Base-by-base conservation (phyloP, 2,329 filamentous ascomycete species). In the Microsporum audouinii region DNA sequence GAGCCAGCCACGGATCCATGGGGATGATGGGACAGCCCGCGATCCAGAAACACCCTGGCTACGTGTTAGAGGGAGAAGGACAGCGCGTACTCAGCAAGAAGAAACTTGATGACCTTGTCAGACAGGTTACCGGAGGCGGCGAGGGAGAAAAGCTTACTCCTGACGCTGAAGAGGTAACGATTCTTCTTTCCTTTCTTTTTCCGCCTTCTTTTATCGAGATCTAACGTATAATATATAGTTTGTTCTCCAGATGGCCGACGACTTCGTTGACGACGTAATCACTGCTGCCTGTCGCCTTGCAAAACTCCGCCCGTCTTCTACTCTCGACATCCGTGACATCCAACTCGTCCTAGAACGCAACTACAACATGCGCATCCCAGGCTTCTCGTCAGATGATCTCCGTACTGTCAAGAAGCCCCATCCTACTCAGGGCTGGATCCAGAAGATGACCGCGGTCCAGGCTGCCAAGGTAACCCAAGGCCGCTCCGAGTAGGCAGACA, bases 41-140 rank as follows among this genome's bases (percentile, higher is more conserved):
- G 1, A 82, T 97, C 63, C 79, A 86, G 60, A 91, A 91, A 70
- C 84, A 89, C 51, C 89, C 91, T 0, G 84, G 86, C 0, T 95
- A 89, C 73, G 88, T 89, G 61, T 85, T 96, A 62, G 92, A 97
- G 71, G 89, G 89, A 34, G 91, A 96, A 71, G 91, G 90, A 31
- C 91, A 96, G 69, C 87, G 91, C 49, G 88, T 99, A 0, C 79
- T 99, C n/a, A 95, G 88, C 77, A 96, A 96, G 83, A 95, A 95
- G 78, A 97, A 96, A 77, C 81, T 99, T 45, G 91, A 99, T 70
- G 92, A 96, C 72, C 81, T 99, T 41, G 91, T 97, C 6, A 85
- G 91, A 58, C 92, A 97, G 75, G 91, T 97, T 62, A 95, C 90
- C 39, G 91, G 91, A 60, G 86, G 84, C 31, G 82, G 84, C 56